These are phyloP conservation scores for Apiospora hydei DNA, from an alignment of 2,329 filamentous ascomycete species.

Conservation along the genomic window DNA sequence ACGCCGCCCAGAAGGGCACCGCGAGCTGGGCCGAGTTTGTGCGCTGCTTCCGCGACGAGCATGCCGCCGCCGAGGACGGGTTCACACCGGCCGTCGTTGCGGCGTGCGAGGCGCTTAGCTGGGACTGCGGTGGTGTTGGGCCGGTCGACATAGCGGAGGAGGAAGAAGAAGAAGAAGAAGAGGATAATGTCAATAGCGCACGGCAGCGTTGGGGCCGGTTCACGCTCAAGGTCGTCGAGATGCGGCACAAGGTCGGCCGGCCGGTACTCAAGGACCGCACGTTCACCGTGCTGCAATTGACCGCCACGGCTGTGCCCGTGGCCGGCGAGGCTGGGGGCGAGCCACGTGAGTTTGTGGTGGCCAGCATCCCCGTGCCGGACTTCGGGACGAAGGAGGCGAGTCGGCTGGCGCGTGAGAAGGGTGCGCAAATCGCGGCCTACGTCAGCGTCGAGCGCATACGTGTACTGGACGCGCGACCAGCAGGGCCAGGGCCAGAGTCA, in stretches of 20 bases:
- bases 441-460: constrained; percentile 70
- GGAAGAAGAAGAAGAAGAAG: constrained; percentile 10
- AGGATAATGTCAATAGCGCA: constrained; percentile 46
- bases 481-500: background rate
- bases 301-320: constrained; percentile 30
- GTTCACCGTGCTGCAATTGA: constrained; percentile 72
- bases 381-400: constrained; percentile 44
- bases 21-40: constrained; percentile 72
- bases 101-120: constrained; percentile 52
- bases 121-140: constrained; percentile 49
- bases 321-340: constrained; percentile 33
- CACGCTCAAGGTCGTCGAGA: constrained; percentile 64
- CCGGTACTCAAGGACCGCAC: constrained; percentile 67
- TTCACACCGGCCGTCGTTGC: constrained; percentile 66
- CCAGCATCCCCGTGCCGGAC: constrained; percentile 62
- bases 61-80: constrained; percentile 62
- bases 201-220: constrained; percentile 54
- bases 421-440: constrained; percentile 65
- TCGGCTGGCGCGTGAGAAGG: constrained; percentile 49
- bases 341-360: constrained; percentile 58
- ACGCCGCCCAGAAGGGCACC: constrained; percentile 57
- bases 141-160: background rate
- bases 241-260: constrained; percentile 68
- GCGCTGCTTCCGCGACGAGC: constrained; percentile 62
- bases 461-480: constrained; percentile 42